Conservation (phyloP, 331 rosid genomes). For the Spiraea crenata region DNA sequence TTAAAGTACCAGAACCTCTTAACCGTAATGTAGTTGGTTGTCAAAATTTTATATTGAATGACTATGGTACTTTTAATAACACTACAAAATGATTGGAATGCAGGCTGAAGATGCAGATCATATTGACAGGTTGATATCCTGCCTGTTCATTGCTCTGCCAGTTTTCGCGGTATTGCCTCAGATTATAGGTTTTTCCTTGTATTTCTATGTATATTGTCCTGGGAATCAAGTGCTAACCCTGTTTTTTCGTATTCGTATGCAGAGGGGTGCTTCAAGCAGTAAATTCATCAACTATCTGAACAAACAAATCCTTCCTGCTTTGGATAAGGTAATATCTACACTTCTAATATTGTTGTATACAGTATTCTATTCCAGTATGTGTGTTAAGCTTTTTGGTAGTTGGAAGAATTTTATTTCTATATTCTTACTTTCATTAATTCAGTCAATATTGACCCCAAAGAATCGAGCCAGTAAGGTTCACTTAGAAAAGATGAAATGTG, state of each 20-base stretch:
- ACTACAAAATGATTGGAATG: conserved; percentile 20
- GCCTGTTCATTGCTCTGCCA: conserved; percentile 92
- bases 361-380: conserved; percentile 3
- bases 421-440: neutral
- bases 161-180: conserved; percentile 67
- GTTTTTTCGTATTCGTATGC: conserved; percentile 13
- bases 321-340: conserved; percentile 72
- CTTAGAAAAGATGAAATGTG: neutral
- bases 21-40: neutral
- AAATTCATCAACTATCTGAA: conserved; percentile 77
- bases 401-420: neutral
- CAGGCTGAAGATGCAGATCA: conserved; percentile 91
- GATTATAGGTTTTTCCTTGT: conserved; percentile 5
- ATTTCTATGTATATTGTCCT: conserved; percentile 9
- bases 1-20: neutral
- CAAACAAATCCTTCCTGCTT: conserved; percentile 81
- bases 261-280: conserved; percentile 97
- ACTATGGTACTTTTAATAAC: neutral
- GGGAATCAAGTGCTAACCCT: neutral
- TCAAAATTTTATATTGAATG: neutral
- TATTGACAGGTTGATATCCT: conserved; percentile 87
- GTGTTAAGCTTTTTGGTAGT: neutral
- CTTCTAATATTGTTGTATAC: conserved; percentile 7
- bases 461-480: neutral
- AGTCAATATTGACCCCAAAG: neutral